A percentile compares a stretch with the other conserved stretches of the same genome.
Conservation (phyloP, 768 basidiomycete species). For the Hygrophoropsis aurantiaca region DNA sequence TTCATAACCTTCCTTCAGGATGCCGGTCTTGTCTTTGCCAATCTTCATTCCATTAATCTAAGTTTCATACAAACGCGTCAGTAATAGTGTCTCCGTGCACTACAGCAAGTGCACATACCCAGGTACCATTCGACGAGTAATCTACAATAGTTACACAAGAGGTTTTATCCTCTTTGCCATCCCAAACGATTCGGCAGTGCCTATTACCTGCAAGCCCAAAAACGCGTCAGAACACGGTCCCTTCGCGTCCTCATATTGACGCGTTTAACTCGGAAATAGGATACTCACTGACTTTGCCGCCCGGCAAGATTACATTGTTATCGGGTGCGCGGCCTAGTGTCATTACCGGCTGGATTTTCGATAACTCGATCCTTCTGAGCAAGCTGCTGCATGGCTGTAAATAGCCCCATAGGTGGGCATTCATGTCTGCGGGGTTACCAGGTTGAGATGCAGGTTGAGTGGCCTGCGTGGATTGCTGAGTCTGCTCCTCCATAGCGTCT, state of each 20-base stretch:
- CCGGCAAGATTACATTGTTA: slow-evolving; percentile 59
- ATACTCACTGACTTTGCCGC: slow-evolving; percentile 71
- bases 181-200: slow-evolving; percentile 38
- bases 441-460: slow-evolving; percentile 37
- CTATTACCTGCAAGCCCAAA: slow-evolving; percentile 31
- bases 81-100: slow-evolving; percentile 5
- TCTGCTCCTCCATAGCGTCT: slow-evolving; percentile 30
- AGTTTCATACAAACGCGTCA: slow-evolving; percentile 4
- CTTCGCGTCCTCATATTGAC: slow-evolving; percentile 10
- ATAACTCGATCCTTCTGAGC: slow-evolving; percentile 61
- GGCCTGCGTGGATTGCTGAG: slow-evolving; percentile 40
- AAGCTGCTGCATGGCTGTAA: slow-evolving; percentile 60
- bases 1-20: slow-evolving; percentile 70
- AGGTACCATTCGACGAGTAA: slow-evolving; percentile 46
- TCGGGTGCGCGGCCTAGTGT: slow-evolving; percentile 54
- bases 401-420: slow-evolving; percentile 62
- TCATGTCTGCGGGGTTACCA: slow-evolving; percentile 9
- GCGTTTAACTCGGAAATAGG: slow-evolving; percentile 1
- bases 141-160: slow-evolving; percentile 35
- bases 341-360: slow-evolving; percentile 48
- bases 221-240: slow-evolving; percentile 24
- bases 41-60: slow-evolving; percentile 43
- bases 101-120: slow-evolving; percentile 26
- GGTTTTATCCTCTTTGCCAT: slow-evolving; percentile 29
- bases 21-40: slow-evolving; percentile 35